These are phyloP conservation scores for Leccinum pachyderme DNA, from an alignment of 1,284 basidiomycete genomes.

Conservation along the genomic window DNA sequence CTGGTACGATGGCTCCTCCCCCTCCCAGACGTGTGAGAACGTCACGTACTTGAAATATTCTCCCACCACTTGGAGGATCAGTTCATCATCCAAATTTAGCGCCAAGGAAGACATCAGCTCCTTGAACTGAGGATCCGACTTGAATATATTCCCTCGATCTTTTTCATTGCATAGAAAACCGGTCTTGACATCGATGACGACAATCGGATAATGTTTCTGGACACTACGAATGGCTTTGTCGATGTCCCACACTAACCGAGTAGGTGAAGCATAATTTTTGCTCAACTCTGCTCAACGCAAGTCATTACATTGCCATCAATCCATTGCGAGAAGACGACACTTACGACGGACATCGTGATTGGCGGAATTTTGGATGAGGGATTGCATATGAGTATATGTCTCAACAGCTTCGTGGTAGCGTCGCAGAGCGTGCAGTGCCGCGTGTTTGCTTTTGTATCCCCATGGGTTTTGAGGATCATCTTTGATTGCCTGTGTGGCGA, in stretches of 20 bases:
- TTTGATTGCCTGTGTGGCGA: not conserved
- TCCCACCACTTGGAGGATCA: not conserved
- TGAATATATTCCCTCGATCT: not conserved
- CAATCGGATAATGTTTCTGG: not conserved
- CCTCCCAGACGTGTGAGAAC: slow-evolving; percentile 2
- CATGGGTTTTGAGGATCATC: not conserved
- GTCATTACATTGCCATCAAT: no score
- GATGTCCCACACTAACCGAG: not conserved
- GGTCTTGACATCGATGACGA: slow-evolving; percentile 7
- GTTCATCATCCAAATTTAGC: not conserved
- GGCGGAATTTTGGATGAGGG: not conserved
- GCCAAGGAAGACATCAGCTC: slow-evolving; percentile 2
- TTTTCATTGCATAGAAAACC: slow-evolving; percentile 1
- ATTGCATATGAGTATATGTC: not conserved
- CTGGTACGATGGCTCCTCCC: not conserved
- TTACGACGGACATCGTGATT: not conserved
- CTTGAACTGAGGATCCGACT: not conserved
- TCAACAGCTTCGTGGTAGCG: not conserved
- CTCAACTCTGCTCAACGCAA: not conserved
- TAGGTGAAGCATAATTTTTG: not conserved
- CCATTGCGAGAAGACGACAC: not conserved
- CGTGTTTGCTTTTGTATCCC: not conserved
- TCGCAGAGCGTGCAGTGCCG: not conserved
- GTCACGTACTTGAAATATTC: slow-evolving; percentile 8
- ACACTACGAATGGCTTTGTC: not conserved